Evolutionary conservation across 2,329 filamentous ascomycete genomes (phyloP).

Genomic region (Diplodia intermedia): DNA sequence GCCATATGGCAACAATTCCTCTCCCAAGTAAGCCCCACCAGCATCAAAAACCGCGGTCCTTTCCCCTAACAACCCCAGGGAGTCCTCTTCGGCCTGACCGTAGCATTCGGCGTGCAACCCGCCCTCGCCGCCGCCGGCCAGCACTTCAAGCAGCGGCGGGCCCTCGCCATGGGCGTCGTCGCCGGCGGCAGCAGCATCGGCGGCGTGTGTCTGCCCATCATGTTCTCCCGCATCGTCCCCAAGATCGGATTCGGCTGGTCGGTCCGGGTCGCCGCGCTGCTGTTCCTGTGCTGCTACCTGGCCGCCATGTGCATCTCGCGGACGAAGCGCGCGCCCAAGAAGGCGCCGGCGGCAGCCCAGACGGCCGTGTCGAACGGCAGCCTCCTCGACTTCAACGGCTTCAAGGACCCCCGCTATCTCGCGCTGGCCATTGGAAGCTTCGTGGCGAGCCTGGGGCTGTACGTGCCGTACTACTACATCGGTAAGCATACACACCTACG

Average conservation of each 20-base stretch:
- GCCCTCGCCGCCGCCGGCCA: slow-evolving; percentile 32
- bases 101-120: slow-evolving; percentile 32
- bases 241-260: slow-evolving; percentile 32
- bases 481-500: slow-evolving; percentile 1
- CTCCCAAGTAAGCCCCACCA: slow-evolving; percentile 7
- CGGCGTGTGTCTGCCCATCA: slow-evolving; percentile 30
- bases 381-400: slow-evolving; percentile 33
- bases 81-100: slow-evolving; percentile 28
- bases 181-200: slow-evolving; percentile 31
- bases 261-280: slow-evolving; percentile 26
- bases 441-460: slow-evolving; percentile 30
- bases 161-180: slow-evolving; percentile 32
- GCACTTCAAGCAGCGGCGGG: slow-evolving; percentile 33
- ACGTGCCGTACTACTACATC: slow-evolving; percentile 34
- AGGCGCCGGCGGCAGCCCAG: not conserved
- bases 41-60: not conserved
- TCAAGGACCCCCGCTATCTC: slow-evolving; percentile 26
- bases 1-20: slow-evolving; percentile 20
- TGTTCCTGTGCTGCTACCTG: slow-evolving; percentile 31
- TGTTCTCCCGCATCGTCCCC: slow-evolving; percentile 29
- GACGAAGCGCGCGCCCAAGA: slow-evolving; percentile 12
- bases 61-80: slow-evolving; percentile 13
- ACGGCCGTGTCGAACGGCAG: not conserved
- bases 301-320: slow-evolving; percentile 29
- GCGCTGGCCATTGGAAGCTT: slow-evolving; percentile 30